A percentile compares a stretch with the other conserved stretches of the same genome.
phyloP scores from a whole-genome alignment of 78 protist genomes.

The Dictyostelium intermedium region DNA sequence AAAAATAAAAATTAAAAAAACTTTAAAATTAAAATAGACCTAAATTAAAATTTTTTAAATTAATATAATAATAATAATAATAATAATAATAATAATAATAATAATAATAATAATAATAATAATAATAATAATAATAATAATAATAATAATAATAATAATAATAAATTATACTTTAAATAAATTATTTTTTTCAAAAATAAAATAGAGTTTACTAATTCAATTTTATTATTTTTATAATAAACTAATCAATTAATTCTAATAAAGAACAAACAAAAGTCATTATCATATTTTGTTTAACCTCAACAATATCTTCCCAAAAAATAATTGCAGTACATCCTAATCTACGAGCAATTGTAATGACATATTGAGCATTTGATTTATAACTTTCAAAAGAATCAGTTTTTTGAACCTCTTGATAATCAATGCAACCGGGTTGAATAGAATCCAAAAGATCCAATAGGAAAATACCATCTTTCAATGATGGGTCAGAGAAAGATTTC shows the following conservation, averaged over 20 bases:
- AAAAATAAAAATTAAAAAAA: too few species aligned
- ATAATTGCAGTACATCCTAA: constrained; percentile 63
- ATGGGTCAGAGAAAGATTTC: constrained; percentile 61
- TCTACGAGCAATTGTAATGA: constrained; percentile 62
- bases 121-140: too few species aligned
- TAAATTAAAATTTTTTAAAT: too few species aligned
- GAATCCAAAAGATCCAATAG: constrained; percentile 65
- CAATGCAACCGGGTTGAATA: constrained; percentile 31
- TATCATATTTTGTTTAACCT: constrained; percentile 62
- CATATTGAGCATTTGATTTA: constrained; percentile 74
- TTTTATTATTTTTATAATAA: background rate
- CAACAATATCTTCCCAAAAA: constrained; percentile 77
- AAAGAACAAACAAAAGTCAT: constrained; percentile 30
- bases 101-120: too few species aligned
- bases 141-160: too few species aligned
- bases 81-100: too few species aligned
- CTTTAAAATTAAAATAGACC: too few species aligned
- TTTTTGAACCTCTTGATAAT: constrained; percentile 13
- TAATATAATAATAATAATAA: too few species aligned
- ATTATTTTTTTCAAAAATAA: too few species aligned
- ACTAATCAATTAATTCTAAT: background rate
- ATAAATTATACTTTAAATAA: too few species aligned
- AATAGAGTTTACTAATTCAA: too few species aligned
- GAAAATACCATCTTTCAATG: constrained; percentile 34
- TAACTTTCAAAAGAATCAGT: background rate